phyloP scores from a whole-genome alignment of 805 yeast species.

The Starmera amethionina region DNA sequence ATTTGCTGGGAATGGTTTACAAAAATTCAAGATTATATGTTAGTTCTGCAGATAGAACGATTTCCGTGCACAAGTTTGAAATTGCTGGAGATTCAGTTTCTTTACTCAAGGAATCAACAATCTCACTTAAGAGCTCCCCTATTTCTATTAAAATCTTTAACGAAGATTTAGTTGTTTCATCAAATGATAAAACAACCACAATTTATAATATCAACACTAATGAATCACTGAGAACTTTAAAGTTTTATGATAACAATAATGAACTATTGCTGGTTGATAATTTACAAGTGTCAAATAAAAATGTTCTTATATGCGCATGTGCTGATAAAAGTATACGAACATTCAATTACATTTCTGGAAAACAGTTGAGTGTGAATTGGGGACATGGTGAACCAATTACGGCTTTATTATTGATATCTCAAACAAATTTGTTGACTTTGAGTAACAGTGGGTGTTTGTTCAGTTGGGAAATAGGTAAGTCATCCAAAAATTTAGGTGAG shows the following conservation, averaged over 20 bases:
- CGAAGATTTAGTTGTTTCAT: slow-evolving; percentile 37
- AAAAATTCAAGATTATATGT: slow-evolving; percentile 29
- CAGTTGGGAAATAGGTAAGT: slow-evolving; percentile 26
- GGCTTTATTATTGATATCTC: slow-evolving; percentile 23
- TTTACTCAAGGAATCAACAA: slow-evolving; percentile 30
- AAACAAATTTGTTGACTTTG: slow-evolving; percentile 28
- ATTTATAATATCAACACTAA: slow-evolving; percentile 26
- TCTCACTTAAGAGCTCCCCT: slow-evolving; percentile 44
- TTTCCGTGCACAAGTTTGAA: slow-evolving; percentile 38
- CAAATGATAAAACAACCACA: slow-evolving; percentile 38
- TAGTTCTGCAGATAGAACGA: slow-evolving; percentile 52
- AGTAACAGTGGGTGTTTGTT: slow-evolving; percentile 48
- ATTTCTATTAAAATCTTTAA: slow-evolving; percentile 25
- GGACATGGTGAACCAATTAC: slow-evolving; percentile 48
- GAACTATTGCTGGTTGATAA: slow-evolving; percentile 38
- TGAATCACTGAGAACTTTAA: slow-evolving; percentile 28
- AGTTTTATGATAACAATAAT: slow-evolving; percentile 30
- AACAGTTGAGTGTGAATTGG: slow-evolving; percentile 41
- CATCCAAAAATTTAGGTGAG: not conserved
- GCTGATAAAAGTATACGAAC: slow-evolving; percentile 49
- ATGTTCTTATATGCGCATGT: slow-evolving; percentile 31
- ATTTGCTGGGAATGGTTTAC: slow-evolving; percentile 29
- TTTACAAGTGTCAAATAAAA: slow-evolving; percentile 22
- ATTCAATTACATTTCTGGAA: slow-evolving; percentile 36
- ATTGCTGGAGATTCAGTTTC: slow-evolving; percentile 13